Percentiles rank a stretch among this genome's conserved stretches.
Evolutionary conservation across 495 filamentous ascomycete species (phyloP).

Genomic region (Darksidea phi): DNA sequence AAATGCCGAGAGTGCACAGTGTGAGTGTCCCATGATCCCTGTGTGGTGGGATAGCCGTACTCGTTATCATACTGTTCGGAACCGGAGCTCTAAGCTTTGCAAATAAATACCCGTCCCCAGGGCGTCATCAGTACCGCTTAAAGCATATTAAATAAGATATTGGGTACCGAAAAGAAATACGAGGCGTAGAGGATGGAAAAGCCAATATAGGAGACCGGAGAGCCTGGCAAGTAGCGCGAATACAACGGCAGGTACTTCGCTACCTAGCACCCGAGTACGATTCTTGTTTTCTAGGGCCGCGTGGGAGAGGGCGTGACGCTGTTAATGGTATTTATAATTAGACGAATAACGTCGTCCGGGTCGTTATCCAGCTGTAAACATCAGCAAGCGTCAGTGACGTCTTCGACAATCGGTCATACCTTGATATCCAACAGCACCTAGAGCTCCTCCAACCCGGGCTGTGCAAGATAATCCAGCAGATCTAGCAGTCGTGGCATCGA

Average conservation of each 20-base stretch:
- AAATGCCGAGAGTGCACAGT: too few species aligned
- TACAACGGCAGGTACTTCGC: constrained; percentile 62
- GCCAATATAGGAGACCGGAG: constrained; percentile 69
- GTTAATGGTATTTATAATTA: constrained; percentile 60
- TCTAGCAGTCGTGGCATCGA: constrained; percentile 73
- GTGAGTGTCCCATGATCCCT: too few species aligned
- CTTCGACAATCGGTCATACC: constrained; percentile 44
- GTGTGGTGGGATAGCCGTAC: too few species aligned
- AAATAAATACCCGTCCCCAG: constrained; percentile 60
- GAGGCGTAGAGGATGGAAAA: constrained; percentile 66
- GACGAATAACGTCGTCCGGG: constrained; percentile 62
- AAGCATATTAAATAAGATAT: constrained; percentile 73
- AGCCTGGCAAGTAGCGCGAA: constrained; percentile 61
- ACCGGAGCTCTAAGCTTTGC: constrained; percentile 54
- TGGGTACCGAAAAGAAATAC: constrained; percentile 61
- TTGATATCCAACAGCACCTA: constrained; percentile 93
- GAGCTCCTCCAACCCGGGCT: constrained; percentile 58
- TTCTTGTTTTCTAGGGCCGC: constrained; percentile 65
- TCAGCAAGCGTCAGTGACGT: constrained; percentile 12
- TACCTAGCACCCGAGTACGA: constrained; percentile 79
- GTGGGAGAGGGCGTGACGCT: constrained; percentile 47
- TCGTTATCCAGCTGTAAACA: constrained; percentile 62
- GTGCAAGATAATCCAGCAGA: constrained; percentile 68
- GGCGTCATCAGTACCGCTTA: constrained; percentile 64
- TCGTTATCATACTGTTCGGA: too few species aligned